A percentile compares a stretch with the other conserved stretches of the same genome.
Evolutionary conservation across 768 basidiomycete genomes (phyloP).

Genomic region (Mycena kentingensis): DNA sequence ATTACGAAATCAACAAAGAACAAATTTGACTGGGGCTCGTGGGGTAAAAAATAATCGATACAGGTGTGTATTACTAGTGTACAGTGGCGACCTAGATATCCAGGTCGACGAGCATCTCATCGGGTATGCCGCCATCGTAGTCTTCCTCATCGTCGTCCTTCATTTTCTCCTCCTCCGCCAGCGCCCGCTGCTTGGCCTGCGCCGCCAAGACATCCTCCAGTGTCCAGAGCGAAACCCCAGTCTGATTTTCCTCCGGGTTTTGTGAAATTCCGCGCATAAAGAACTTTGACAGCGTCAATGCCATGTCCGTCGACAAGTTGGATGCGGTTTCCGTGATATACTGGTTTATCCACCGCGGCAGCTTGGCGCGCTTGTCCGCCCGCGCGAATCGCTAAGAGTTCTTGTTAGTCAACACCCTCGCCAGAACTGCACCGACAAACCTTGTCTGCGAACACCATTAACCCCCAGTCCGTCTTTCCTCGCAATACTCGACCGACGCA

Average conservation of each 20-base stretch:
- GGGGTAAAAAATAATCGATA: slow-evolving; percentile 20
- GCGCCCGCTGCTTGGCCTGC: slow-evolving; percentile 77
- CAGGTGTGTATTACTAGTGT: too few species aligned
- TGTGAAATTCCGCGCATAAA: slow-evolving; percentile 99
- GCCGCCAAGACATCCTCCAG: slow-evolving; percentile 87
- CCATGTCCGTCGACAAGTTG: slow-evolving; percentile 98
- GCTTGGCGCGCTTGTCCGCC: slow-evolving; percentile 90
- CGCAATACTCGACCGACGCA: slow-evolving; percentile 97
- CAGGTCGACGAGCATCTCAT: slow-evolving; percentile 60
- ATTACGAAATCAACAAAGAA: not conserved
- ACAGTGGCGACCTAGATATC: slow-evolving; percentile 39
- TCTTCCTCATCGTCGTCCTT: slow-evolving; percentile 45
- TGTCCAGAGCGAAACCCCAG: slow-evolving; percentile 93
- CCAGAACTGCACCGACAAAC: slow-evolving; percentile 41
- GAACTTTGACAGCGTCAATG: slow-evolving; percentile 87
- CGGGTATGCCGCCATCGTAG: slow-evolving; percentile 70
- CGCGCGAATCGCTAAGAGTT: slow-evolving; percentile 80
- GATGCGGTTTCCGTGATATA: slow-evolving; percentile 99
- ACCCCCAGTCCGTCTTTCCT: slow-evolving; percentile 98
- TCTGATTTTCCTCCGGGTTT: slow-evolving; percentile 94
- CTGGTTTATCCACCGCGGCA: slow-evolving; percentile 98
- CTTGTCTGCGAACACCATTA: slow-evolving; percentile 99
- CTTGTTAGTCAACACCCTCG: not conserved
- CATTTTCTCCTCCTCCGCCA: slow-evolving; percentile 53
- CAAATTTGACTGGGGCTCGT: slow-evolving; percentile 23